These are phyloP conservation scores for Trichoderma sp. DNA, from an alignment of 2,329 filamentous ascomycete species.

Conservation along the genomic window DNA sequence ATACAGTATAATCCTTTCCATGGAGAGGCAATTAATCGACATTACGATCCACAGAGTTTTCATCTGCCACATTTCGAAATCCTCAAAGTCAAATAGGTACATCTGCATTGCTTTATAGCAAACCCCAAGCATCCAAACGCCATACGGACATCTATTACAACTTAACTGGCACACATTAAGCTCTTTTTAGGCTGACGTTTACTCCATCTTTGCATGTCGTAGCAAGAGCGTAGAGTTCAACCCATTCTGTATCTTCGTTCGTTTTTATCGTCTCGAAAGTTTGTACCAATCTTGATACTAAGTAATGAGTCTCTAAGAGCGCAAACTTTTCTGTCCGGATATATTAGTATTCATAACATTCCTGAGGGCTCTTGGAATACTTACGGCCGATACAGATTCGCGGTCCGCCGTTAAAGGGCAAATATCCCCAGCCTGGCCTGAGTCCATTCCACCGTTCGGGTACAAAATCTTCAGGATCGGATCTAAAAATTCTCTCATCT, in stretches of 20 bases:
- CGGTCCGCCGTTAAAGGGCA: conserved; percentile 53
- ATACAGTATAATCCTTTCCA: background rate
- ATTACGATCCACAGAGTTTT: background rate
- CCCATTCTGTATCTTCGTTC: conserved; percentile 39
- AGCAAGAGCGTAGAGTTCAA: conserved; percentile 42
- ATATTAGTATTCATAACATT: conserved; percentile 22
- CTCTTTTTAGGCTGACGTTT: conserved; percentile 28
- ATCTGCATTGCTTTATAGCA: too few relatives aligned
- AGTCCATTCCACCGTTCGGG: conserved; percentile 49
- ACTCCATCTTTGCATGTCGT: conserved; percentile 43
- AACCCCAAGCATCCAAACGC: background rate
- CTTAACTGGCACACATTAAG: background rate
- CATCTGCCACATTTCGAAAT: background rate
- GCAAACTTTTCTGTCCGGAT: conserved; percentile 41
- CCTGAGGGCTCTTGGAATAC: conserved; percentile 22
- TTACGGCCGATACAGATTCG: conserved; percentile 51
- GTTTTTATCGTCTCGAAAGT: conserved; percentile 38
- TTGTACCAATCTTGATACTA: conserved; percentile 44
- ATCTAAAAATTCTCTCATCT: conserved; percentile 43
- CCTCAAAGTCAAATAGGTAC: background rate
- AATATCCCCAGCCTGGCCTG: conserved; percentile 47
- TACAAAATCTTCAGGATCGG: conserved; percentile 44
- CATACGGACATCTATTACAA: background rate
- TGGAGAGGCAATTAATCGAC: background rate
- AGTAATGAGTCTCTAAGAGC: conserved; percentile 41